Evolutionary conservation across 2,329 filamentous ascomycete species (phyloP), one percentile per base, ranked within the genome.

Genomic region (Exophiala xenobiotica): DNA sequence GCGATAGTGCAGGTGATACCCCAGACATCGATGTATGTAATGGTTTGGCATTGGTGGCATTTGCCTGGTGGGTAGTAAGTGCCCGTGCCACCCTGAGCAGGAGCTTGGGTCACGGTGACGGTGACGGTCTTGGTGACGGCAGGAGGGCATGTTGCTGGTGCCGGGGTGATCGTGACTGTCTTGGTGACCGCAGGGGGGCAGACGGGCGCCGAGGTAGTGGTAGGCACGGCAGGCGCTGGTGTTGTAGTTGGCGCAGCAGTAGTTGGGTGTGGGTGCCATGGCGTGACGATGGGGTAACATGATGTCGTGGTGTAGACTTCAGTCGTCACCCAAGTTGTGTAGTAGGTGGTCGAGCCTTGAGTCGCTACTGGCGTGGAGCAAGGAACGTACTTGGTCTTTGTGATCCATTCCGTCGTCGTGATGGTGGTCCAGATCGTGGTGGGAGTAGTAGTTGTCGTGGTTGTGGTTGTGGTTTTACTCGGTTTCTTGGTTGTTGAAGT

Each of bases 301-400:
- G 63, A 62, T 6, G 64, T 67, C 18, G 66, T 67, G 9, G 60
- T 64, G 33, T 62, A 64, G 20, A 55, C 54, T 2, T 64, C 62
- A 35, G 63, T 60, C 1, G 64, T 65, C 20, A 68, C 46, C 61
- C 63, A 70, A 9, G 66, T 66, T 40, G 63, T 64, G 57, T 67
- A 70, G 53, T 57, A 66, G n/a, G 67, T 70, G 29, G 58, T 61
- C 16, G 60, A 58, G 16, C 56, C 51, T 5, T 56, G 37, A 12
- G 63, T 63, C 33, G 57, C 60, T 27, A 68, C 51, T 7, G 65
- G 50, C 24, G 64, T 67, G n/a, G 66, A 68, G 55, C 61, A 65
- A n/a, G 67, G 67, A 29, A 68, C 61, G 38, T 65, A 68, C 3
- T 54, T 63, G 4, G 65, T 68, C 38, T 46, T 59, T 26, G 64